A percentile compares a stretch with the other conserved stretches of the same genome.
These are phyloP conservation scores for Lentinula sp. DNA, from an alignment of 768 basidiomycete species.

Conservation along the genomic window DNA sequence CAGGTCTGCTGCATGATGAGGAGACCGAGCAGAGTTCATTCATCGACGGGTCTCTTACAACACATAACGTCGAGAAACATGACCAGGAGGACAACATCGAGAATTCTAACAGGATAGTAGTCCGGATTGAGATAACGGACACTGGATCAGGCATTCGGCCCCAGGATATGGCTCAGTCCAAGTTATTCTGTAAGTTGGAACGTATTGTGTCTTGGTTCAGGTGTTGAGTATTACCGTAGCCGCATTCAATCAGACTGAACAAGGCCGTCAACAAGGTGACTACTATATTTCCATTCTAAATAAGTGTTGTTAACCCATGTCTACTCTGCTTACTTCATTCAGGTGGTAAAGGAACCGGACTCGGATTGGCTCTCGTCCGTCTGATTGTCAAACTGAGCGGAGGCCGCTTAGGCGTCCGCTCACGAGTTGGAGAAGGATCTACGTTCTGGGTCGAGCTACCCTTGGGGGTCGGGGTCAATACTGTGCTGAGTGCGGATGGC, in stretches of 20 bases:
- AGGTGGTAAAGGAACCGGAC: constrained; percentile 66
- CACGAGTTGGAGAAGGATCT: constrained; percentile 62
- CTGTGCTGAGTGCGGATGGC: constrained; percentile 18
- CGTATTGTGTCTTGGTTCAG: not conserved
- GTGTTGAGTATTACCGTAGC: constrained; percentile 18
- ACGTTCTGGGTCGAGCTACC: constrained; percentile 89
- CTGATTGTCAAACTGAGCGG: constrained; percentile 74
- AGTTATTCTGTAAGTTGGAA: constrained; percentile 44
- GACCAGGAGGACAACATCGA: constrained; percentile 17
- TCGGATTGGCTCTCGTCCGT: constrained; percentile 71
- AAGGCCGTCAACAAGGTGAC: constrained; percentile 35
- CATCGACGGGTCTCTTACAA: not conserved
- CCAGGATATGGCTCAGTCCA: constrained; percentile 52
- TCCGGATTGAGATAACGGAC: constrained; percentile 63
- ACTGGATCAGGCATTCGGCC: constrained; percentile 58
- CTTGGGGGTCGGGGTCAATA: constrained; percentile 65
- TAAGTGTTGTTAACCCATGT: not conserved
- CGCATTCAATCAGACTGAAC: constrained; percentile 47
- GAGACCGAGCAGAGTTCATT: not conserved
- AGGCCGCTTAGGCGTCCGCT: constrained; percentile 66
- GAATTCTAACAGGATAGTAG: constrained; percentile 43
- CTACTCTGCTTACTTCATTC: not conserved
- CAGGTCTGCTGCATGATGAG: not conserved
- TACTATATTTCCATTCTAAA: not conserved
- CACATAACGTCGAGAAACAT: constrained; percentile 1